Conservation (phyloP, 768 basidiomycete species). For the Lactarius psammicola region DNA sequence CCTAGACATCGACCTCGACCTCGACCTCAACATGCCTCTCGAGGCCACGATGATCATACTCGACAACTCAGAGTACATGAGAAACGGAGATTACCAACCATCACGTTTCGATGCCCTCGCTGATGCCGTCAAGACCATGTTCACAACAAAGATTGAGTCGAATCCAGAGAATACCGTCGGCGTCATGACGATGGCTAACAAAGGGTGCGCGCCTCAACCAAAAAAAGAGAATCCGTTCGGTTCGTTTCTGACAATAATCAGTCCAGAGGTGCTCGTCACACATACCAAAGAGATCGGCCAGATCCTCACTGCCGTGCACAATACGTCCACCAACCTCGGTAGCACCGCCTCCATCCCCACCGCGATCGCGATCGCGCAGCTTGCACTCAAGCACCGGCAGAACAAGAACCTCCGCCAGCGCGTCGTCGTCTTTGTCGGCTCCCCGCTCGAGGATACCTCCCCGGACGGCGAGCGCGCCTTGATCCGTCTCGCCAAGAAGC, state of each 20-base stretch:
- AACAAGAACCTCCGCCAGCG: constrained; percentile 98
- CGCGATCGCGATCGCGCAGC: constrained; percentile 88
- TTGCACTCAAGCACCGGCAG: constrained; percentile 95
- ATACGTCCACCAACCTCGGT: constrained; percentile 66
- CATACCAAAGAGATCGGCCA: constrained; percentile 95
- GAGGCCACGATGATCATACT: constrained; percentile 98
- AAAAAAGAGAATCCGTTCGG: background rate
- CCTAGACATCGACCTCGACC: background rate
- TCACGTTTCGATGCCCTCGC: constrained; percentile 87
- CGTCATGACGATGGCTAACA: constrained; percentile 97
- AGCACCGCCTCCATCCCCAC: constrained; percentile 86
- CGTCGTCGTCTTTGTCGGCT: constrained; percentile 91
- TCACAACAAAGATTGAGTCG: constrained; percentile 89
- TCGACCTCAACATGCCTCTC: constrained; percentile 70
- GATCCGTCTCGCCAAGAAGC: constrained; percentile 89
- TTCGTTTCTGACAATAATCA: constrained; percentile 34
- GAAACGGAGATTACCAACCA: constrained; percentile 89
- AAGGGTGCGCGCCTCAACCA: constrained; percentile 60
- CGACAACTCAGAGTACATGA: constrained; percentile 98
- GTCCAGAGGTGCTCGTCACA: constrained; percentile 94
- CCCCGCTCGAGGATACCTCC: constrained; percentile 70
- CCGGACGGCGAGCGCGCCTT: constrained; percentile 71
- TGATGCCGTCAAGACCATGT: constrained; percentile 87
- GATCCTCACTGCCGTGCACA: constrained; percentile 76
- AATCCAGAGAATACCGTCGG: constrained; percentile 99